Base-by-base conservation (phyloP, 169 alveolate genomes). In the Theileria orientalis region DNA sequence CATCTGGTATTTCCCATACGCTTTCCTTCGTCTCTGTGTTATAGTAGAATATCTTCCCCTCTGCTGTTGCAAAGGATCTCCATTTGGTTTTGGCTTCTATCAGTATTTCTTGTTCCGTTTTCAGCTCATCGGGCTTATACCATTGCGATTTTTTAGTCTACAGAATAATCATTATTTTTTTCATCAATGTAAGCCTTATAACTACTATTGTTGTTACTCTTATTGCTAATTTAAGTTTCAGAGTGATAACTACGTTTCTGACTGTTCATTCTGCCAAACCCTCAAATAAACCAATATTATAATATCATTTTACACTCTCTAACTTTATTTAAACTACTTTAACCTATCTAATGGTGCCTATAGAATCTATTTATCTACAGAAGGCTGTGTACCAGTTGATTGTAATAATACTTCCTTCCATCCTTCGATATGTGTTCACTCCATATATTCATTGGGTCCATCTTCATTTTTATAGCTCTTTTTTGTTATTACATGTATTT, bases 71-170 rank as follows among this genome's bases (percentile, higher is more conserved):
- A 75, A 74, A 90, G 62, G 86, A 86, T 62, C 82, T 76, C 95
- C 95, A 92, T 44, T 64, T 54, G n/a, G 93, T 89, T 27, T 70
- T 67, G 9, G 69, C 69, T 13, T 85, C 90, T 60, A 89, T 89
- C 44, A 51, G 68, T 29, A 83, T 70, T 35, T 89, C 93, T 32
- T 72, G 64, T 29, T 74, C 84, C 3, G 90, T 88, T 42, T 87
- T 85, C 9, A 92, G 85, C 60, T 92, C 95, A 49, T 87, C 86
- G 35, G 95, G 95, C 62, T 87, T 90, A 35, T 83, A 90, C 95
- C 95, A 92, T 47, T 84, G 88, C 19, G 93, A 84, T 44, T 83
- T 57, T 71, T 92, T 92, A 6, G 95, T 92, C 83, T 82, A 76
- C 62, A 68, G 49, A 32, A 71, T 5, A 1, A 14, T 21, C 35